A percentile compares a stretch with the other conserved stretches of the same genome.
Conservation (phyloP, 768 basidiomycete species). For the Mycena belliarum region DNA sequence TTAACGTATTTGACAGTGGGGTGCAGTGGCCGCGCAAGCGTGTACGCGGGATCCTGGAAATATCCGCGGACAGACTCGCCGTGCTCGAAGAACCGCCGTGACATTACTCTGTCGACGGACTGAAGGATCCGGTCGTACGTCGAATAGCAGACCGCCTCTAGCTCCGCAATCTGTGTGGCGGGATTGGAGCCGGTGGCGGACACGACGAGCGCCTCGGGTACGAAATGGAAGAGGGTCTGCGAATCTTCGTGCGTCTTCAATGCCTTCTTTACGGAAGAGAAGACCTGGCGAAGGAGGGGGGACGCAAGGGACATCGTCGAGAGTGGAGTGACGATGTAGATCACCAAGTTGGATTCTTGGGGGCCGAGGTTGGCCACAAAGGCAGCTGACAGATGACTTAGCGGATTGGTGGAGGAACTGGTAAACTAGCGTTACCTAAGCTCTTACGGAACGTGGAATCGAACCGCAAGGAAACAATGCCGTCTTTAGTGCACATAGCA, state of each 20-base stretch:
- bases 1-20: constrained; percentile 47
- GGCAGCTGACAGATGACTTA: constrained; percentile 37
- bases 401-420: background rate
- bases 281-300: constrained; percentile 65
- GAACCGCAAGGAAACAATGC: constrained; percentile 63
- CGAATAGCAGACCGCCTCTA: constrained; percentile 56
- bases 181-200: constrained; percentile 46
- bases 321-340: constrained; percentile 70
- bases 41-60: constrained; percentile 65
- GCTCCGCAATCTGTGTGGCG: constrained; percentile 38
- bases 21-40: constrained; percentile 32
- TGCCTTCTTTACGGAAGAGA: constrained; percentile 62
- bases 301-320: constrained; percentile 64
- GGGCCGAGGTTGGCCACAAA: constrained; percentile 48
- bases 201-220: constrained; percentile 65
- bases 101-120: constrained; percentile 61
- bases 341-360: constrained; percentile 44
- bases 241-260: constrained; percentile 46
- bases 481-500: constrained; percentile 47
- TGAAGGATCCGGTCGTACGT: constrained; percentile 73
- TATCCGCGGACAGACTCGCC: constrained; percentile 43
- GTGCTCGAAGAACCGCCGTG: constrained; percentile 47
- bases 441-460: constrained; percentile 70
- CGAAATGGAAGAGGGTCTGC: constrained; percentile 68
- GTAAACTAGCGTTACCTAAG: constrained; percentile 45